Evolutionary conservation across 495 filamentous ascomycete genomes (phyloP), one percentile per base, ranked within the genome.

Genomic region (Hypoxylon subgilvum): DNA sequence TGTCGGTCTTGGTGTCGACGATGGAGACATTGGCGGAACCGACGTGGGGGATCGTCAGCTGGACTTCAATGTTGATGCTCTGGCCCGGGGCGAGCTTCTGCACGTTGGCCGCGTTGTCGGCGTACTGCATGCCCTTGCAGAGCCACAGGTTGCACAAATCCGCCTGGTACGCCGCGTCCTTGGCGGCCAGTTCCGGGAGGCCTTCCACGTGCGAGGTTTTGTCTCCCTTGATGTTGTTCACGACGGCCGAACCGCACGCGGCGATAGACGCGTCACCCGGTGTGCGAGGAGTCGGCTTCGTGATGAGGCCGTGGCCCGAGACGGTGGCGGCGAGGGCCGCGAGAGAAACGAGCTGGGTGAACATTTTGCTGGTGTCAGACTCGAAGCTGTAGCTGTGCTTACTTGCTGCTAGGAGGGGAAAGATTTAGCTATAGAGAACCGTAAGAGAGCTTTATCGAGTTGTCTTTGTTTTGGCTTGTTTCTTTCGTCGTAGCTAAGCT

Each of bases 91-190:
- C 79, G 74, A 85, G 89, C 13, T 67, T 72, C 63, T 86, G 78
- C 31, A 89, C 80, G 61, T 87, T 84, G 58, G 72, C 85, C 36
- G 65, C 79, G 80, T 89, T 88, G 78, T 90, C 88, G 53, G 63
- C 84, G 69, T 84, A 89, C 71, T 89, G 84, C 72, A 82, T 82
- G 42, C 88, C 88, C 65, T 84, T 86, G 85, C 88, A 90, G 10
- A 87, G 78, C 74, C 77, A 88, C 40, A 87, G 71, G 69, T 88
- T 79, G 74, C 88, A 90, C 35, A 73, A 74, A 7, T 72, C 73
- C 32, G 76, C 71, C 63, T 86, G 72, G 77, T 84, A 88, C 63
- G 82, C 83, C 45, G 70, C 65, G 69, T 83, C 82, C 49, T 69
- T 57, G n/a, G 68, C 72, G 35, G 76, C 83, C 17, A 81, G 75